Evolutionary conservation across 1,139 yeast species (phyloP).

Genomic region (Schizosaccharomyces versatilis): DNA sequence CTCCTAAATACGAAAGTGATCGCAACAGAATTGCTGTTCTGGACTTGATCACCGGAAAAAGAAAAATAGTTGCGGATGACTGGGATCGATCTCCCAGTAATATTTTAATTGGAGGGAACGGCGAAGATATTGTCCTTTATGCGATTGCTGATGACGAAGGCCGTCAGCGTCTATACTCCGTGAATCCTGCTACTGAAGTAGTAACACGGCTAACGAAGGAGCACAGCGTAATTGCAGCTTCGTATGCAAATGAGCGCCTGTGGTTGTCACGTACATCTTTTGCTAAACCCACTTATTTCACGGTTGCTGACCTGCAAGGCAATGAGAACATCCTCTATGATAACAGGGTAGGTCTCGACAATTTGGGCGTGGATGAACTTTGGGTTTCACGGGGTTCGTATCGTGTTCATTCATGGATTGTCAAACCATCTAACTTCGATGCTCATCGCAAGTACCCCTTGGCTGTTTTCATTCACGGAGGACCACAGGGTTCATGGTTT

Average conservation of each 20-base stretch:
- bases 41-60: background rate
- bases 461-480: constrained; percentile 14
- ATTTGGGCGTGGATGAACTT: constrained; percentile 11
- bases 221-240: background rate
- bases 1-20: constrained; percentile 9
- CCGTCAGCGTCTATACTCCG: background rate
- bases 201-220: background rate
- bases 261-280: background rate
- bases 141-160: background rate
- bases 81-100: background rate
- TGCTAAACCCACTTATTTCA: background rate
- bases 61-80: background rate
- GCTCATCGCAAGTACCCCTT: constrained; percentile 12
- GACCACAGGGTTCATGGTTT: constrained; percentile 14
- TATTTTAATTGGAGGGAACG: background rate
- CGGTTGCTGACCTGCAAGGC: background rate
- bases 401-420: constrained; percentile 13
- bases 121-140: background rate
- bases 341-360: background rate
- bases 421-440: constrained; percentile 12
- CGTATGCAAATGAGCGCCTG: background rate
- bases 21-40: constrained; percentile 1
- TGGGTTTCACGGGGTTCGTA: constrained; percentile 13
- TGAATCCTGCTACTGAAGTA: background rate
- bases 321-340: background rate